Base-by-base conservation (phyloP, 2,329 filamentous ascomycete genomes). In the Macrophomina tecta region DNA sequence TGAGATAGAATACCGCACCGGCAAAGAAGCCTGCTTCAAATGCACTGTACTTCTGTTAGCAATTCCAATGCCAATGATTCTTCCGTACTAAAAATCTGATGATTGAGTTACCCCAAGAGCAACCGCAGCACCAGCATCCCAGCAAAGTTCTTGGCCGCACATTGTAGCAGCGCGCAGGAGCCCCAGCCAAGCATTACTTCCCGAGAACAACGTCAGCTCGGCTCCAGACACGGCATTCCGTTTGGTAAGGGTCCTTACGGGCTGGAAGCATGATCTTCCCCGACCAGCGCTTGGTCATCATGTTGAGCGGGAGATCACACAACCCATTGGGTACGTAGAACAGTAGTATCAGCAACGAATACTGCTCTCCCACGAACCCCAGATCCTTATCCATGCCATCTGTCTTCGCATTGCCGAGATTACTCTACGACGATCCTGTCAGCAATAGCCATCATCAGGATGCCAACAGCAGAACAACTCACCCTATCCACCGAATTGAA, bases 21-120 rank as follows among this genome's bases (percentile, higher is more conserved):
- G 84, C 82, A 67, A 85, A 86, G 74, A 86, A 87, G 0, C 83
- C 85, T 0, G 84, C 85, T 73, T 88, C 86, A 28, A 73, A 76
- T 5, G 75, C 72, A 30, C 84, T 68, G 48, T 14, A 6, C 34
- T 46, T 18, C 4, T 1, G 14, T 61, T 12, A 48, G 40, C n/a
- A 18, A 11, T 5, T 11, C 28, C 23, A 4, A 49, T 14, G 4
- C 23, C 23, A 48, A 28, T 49, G 46, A 49, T 14, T 30, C 9
- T 51, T 30, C 48, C 52, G 23, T 23, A 23, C 23, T 23, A 23
- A 23, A 23, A 40, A 32, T n/a, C 8, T 28, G 3, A 52, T 5
- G 8, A 16, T n/a, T 32, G 30, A 14, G 28, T 40, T 63, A 69
- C 68, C 68, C 77, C 5, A 86, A 74, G 14, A 86, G 71, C n/a